Evolutionary conservation across 495 filamentous ascomycete species (phyloP), one percentile per base, ranked within the genome.

Genomic region (Tuber umbilicatum): DNA sequence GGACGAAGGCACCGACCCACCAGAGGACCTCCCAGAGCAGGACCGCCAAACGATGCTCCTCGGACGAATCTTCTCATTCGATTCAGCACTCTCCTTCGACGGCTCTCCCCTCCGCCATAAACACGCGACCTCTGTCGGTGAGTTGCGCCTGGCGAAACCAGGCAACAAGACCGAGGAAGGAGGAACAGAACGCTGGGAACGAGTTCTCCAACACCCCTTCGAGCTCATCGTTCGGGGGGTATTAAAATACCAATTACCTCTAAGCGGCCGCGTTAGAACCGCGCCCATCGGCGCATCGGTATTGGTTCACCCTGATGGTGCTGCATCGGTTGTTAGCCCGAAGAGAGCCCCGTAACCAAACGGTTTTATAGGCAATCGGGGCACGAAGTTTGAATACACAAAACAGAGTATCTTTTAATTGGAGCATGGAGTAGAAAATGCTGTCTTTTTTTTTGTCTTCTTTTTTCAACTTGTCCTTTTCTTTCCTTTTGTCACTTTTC

Each of bases 181-280:
- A 38, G 95, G 95, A 27, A 91, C 89, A 0, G 92, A 93, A 82
- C 89, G 94, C 72, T 99, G 95, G 95, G 94, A 97, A 83, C 87
- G 89, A 68, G 93, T 98, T 40, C 84, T 98, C 40, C 87, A 94
- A 79, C 90, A 97, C 84, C 91, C 94, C 43, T 99, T 98, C 76
- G 92, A 96, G 73, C 85, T 99, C 71, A 93, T 97, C 74, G 89
- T 98, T 41, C 89, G 94, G 71, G 95, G 95, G 50, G 90, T 94
- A 10, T 84, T 99, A 80, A 92, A 92, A 82, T 99, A 99, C 81
- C 90, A 91, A 41, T 86, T 97, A 31, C 95, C 95, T 17, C 86
- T 99, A 71, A 94, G 88, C 79, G 90, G 90, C 45, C 88, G 88
- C 55, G 85, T 89, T 70, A 86, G 89, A 76, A 89, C 81, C 21